phyloP scores from a whole-genome alignment of 179 eudicot species.

The Beta lomatogona region DNA sequence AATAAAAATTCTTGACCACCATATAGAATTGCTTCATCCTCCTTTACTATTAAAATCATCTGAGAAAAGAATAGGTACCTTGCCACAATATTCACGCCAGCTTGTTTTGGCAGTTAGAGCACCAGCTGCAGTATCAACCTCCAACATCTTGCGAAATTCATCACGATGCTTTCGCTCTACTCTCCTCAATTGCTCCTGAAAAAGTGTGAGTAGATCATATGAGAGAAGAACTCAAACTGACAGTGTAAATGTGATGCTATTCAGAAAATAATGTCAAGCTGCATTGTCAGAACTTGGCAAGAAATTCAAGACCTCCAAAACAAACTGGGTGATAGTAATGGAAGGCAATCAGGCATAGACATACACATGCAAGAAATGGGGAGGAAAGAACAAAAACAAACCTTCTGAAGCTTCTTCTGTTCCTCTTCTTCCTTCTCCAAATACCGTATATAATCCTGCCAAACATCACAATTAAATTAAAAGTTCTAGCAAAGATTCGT shows the following conservation, averaged over 20 bases:
- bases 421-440: conserved; percentile 96
- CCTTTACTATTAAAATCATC: not conserved
- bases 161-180: conserved; percentile 91
- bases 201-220: not conserved
- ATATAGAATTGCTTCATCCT: not conserved
- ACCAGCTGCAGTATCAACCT: conserved; percentile 69
- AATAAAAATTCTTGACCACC: not conserved
- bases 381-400: not conserved
- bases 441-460: conserved; percentile 91
- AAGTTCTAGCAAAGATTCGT: too few relatives aligned
- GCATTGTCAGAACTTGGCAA: not conserved
- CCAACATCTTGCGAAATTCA: conserved; percentile 87
- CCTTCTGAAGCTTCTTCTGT: conserved; percentile 85
- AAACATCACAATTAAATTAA: conserved; percentile 22
- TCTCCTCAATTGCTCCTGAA: conserved; percentile 80
- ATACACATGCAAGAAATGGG: not conserved
- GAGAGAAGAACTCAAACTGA: conserved; percentile 1
- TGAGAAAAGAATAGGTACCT: conserved; percentile 44
- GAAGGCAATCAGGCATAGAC: not conserved
- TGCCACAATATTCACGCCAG: conserved; percentile 85
- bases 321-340: too few relatives aligned
- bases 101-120: conserved; percentile 75
- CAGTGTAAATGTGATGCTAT: not conserved
- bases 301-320: conserved; percentile 17
- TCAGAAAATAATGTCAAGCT: not conserved